Conservation (phyloP, 2,329 filamentous ascomycete species). For the Aspergillus novofumigatus region DNA sequence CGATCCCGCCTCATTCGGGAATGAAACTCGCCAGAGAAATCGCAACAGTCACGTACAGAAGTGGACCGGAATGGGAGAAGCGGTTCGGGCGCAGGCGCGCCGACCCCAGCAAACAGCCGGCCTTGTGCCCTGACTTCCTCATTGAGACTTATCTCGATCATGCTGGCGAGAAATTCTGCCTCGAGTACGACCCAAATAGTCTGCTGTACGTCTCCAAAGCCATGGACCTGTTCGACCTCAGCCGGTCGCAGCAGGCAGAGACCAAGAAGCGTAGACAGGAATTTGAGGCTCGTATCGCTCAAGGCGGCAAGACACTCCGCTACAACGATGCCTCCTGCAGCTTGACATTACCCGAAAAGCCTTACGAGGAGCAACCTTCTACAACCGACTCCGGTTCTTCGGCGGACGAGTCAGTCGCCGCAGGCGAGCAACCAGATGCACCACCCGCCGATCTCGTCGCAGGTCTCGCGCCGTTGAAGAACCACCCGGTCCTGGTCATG, state of each 20-base stretch:
- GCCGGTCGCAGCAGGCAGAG: slow-evolving; percentile 63
- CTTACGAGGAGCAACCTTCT: slow-evolving; percentile 81
- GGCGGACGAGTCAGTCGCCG: slow-evolving; percentile 27
- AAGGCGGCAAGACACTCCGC: slow-evolving; percentile 33
- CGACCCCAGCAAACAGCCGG: slow-evolving; percentile 79
- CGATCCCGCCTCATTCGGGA: slow-evolving; percentile 83
- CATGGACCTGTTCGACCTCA: slow-evolving; percentile 96
- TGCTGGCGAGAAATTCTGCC: slow-evolving; percentile 94
- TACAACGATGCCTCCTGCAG: slow-evolving; percentile 59
- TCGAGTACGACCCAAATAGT: slow-evolving; percentile 95
- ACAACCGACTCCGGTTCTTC: slow-evolving; percentile 38
- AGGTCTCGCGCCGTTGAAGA: slow-evolving; percentile 66
- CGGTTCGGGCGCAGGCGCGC: slow-evolving; percentile 84
- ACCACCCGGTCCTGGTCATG: slow-evolving; percentile 81
- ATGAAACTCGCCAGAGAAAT: slow-evolving; percentile 99
- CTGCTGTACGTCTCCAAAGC: slow-evolving; percentile 95
- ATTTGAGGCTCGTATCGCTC: slow-evolving; percentile 56
- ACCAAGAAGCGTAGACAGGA: slow-evolving; percentile 60
- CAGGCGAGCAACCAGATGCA: slow-evolving; percentile 24
- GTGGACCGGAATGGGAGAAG: slow-evolving; percentile 95
- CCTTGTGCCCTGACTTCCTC: slow-evolving; percentile 93
- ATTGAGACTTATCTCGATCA: slow-evolving; percentile 99
- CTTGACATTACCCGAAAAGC: slow-evolving; percentile 73
- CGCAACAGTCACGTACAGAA: slow-evolving; percentile 94
- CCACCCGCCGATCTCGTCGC: slow-evolving; percentile 76